Evolutionary conservation across 1,284 basidiomycete genomes (phyloP), one percentile per base, ranked within the genome.

Genomic region (Inonotus obliquus): DNA sequence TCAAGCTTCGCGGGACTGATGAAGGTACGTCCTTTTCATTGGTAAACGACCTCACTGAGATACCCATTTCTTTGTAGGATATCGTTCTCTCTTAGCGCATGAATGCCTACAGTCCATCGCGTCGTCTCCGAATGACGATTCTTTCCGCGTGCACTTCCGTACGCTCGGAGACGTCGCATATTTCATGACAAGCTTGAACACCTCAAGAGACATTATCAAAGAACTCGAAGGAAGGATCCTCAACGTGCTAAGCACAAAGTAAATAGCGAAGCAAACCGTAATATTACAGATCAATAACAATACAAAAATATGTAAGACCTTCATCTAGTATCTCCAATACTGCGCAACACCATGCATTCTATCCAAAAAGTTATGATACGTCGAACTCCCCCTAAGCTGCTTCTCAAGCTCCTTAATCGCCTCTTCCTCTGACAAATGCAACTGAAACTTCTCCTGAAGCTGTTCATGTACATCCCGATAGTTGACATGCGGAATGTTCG

Each of bases 401-500:
- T 87, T 84, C 76, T 98, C 96, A 69, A 99, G 98, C 72, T 96
- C 92, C 75, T 96, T 93, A 74, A 98, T 96, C 6, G 97, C 97
- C 70, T 98, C 92, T 72, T 97, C 95, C 74, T 98, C 95, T 1
- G 90, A 92, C 48, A 98, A 78, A 71, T 97, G 93, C 58, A 98
- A 78, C 68, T 94, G 82, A 74, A 99, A 99, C 76, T 98, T 99
- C 68, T 98, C 96, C 70, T 98, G 93, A 17, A 99, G 89, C 76
- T 96, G 87, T 67, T 86, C 86, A 65, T 87, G 84, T 3, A 92
- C 89, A 69, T 92, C 88, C n/a, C 89, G 86, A 67, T 92, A 87
- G 71, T 95, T 93, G 78, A 99, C 98, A 71, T 99, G 96, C 11
- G 96, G 96, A 29, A 99, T 97, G 68, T 97, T 96, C 0, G 95